Base-by-base conservation (phyloP, 345 rosid species). In the Melastoma malabathricum region DNA sequence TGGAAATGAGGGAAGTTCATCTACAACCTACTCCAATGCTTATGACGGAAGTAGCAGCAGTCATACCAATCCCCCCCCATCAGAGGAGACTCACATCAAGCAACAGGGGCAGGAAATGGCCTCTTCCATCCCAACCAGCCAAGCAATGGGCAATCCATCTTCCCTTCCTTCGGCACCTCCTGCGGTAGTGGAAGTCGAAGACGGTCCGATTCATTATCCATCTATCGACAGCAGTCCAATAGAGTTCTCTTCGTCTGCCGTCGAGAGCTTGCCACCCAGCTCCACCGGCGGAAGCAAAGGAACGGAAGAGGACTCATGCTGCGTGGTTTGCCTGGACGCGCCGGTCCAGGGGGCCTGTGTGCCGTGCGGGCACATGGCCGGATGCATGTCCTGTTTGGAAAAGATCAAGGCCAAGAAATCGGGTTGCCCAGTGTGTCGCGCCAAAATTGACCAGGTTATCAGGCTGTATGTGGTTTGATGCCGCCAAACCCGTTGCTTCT, bases 291-390 rank as follows among this genome's bases (percentile, higher is more conserved):
- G 71, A 61, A 63, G 51, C 70, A 79, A 74, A 46, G 27, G 54
- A 31, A 7, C 5, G 10, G 38, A 31, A 41, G 57, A 70, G 57
- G 48, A 59, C 20, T 71, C 87, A 34, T 60, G 75, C 0, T 88
- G 97, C 61, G 70, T 75, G 10, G 77, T 88, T 60, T 88, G 99
- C 73, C 70, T 88, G 60, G 99, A 93, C 62, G 95, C 99, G 55
- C 94, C 89, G 4, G 75, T 83, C 10, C 88, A 93, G 63, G 99
- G 89, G 3, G 99, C 83, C 13, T 93, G 97, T 47, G 76, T 88
- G 16, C 99, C 99, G 6, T 93, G 99, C 51, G 99, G 99, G 47
- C 99, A 93, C 67, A 89, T 88, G 63, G 95, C 86, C 0, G 99
- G 99, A 17, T 93, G 99, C 52, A 81, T 93, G 86, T 72, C 97